Conservation (phyloP, 2,329 filamentous ascomycete species). For the Coleophoma crateriformis region DNA sequence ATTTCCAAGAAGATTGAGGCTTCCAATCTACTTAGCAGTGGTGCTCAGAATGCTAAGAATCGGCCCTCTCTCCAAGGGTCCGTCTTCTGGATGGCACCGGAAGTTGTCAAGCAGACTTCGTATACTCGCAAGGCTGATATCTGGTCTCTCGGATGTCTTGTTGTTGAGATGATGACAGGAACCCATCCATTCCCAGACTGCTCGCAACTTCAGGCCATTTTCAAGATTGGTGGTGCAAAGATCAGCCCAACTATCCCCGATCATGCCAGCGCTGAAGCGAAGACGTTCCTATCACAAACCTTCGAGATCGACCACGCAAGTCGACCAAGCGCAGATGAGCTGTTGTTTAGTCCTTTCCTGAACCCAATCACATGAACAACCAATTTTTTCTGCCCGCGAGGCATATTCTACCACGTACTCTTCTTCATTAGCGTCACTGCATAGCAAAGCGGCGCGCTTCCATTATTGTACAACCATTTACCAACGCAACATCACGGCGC, state of each 20-base stretch:
- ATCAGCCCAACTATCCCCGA: constrained; percentile 86
- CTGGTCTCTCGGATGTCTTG: constrained; percentile 93
- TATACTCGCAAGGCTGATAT: constrained; percentile 99
- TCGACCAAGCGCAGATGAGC: constrained; percentile 84
- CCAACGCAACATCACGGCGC: no score
- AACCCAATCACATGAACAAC: constrained; percentile 54
- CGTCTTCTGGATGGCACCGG: constrained; percentile 99
- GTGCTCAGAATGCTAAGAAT: constrained; percentile 61
- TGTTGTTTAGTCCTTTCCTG: constrained; percentile 79
- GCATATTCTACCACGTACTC: no score
- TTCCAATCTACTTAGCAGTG: constrained; percentile 67
- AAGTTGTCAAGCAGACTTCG: constrained; percentile 95
- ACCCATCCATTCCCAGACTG: constrained; percentile 95
- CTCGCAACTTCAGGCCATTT: constrained; percentile 95
- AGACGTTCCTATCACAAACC: constrained; percentile 77
- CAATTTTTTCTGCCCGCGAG: no score
- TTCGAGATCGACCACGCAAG: constrained; percentile 96
- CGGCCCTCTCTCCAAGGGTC: constrained; percentile 85
- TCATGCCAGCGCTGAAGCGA: constrained; percentile 76
- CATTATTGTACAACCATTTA: no score
- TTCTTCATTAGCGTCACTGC: no score
- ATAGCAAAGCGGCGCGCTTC: no score
- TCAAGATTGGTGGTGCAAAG: constrained; percentile 90
- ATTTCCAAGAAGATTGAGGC: constrained; percentile 98
- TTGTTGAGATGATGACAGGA: constrained; percentile 99